Evolutionary conservation across 2,329 filamentous ascomycete genomes (phyloP).

Genomic region (Macrophomina phaseolina): DNA sequence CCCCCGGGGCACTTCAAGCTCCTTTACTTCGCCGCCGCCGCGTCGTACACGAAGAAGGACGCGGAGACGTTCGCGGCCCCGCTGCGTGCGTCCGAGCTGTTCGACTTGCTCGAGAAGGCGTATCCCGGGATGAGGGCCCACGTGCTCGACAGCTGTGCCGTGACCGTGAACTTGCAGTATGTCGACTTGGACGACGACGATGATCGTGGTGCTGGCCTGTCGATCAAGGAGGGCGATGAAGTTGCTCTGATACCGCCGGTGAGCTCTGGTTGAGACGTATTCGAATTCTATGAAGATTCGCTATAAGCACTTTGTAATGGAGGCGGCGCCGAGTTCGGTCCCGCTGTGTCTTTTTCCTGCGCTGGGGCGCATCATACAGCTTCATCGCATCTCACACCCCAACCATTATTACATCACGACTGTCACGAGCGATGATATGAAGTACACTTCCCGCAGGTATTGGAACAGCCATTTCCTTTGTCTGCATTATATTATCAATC

Average conservation of each 20-base stretch:
- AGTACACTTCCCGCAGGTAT: background rate
- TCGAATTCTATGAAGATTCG: too few relatives aligned
- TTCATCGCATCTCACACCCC: background rate
- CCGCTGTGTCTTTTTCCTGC: too few relatives aligned
- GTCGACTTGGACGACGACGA: constrained; percentile 69
- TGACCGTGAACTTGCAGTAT: constrained; percentile 83
- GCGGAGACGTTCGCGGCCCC: constrained; percentile 71
- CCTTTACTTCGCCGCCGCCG: constrained; percentile 81
- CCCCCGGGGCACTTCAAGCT: constrained; percentile 74
- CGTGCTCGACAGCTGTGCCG: constrained; percentile 73
- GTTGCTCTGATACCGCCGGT: constrained; percentile 88
- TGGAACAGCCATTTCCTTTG: constrained; percentile 3
- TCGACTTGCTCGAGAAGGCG: constrained; percentile 68
- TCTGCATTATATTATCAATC: background rate
- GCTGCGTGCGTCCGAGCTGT: constrained; percentile 66
- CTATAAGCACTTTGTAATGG: too few relatives aligned
- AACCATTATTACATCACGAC: too few relatives aligned
- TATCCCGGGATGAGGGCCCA: constrained; percentile 73
- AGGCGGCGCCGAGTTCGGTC: too few relatives aligned
- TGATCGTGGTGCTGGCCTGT: constrained; percentile 41
- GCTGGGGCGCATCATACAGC: background rate
- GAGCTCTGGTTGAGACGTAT: constrained; percentile 71
- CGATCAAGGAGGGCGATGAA: constrained; percentile 77
- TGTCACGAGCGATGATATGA: too few relatives aligned
- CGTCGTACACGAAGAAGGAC: constrained; percentile 72